phyloP scores from a whole-genome alignment of 2,329 filamentous ascomycete genomes.

The Elsinoe necatrix region DNA sequence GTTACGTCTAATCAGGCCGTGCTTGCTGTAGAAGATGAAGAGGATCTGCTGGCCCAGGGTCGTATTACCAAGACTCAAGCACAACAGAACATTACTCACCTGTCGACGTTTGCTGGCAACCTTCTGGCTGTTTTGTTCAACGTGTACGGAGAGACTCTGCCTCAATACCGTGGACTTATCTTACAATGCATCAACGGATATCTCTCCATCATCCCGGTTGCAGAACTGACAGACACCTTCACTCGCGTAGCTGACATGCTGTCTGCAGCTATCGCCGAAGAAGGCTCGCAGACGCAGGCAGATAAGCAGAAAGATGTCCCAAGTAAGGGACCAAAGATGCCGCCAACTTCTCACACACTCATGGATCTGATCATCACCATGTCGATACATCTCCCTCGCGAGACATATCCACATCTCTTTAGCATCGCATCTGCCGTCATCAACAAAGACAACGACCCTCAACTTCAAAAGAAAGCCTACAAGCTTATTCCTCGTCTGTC shows the following conservation, averaged over 20 bases:
- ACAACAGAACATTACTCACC: slow-evolving; percentile 69
- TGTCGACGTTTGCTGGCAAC: slow-evolving; percentile 73
- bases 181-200: slow-evolving; percentile 92
- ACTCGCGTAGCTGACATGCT: slow-evolving; percentile 78
- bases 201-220: slow-evolving; percentile 58
- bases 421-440: slow-evolving; percentile 77
- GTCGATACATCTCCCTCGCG: slow-evolving; percentile 80
- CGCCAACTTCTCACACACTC: slow-evolving; percentile 84
- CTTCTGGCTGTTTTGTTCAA: slow-evolving; percentile 97
- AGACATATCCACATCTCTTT: slow-evolving; percentile 79
- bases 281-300: slow-evolving; percentile 54
- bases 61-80: slow-evolving; percentile 68
- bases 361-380: slow-evolving; percentile 97
- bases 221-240: slow-evolving; percentile 81
- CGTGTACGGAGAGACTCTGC: slow-evolving; percentile 92
- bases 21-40: slow-evolving; percentile 56
- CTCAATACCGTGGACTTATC: slow-evolving; percentile 83
- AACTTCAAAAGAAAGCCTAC: slow-evolving; percentile 98
- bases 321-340: slow-evolving; percentile 54
- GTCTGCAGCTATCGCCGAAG: slow-evolving; percentile 56
- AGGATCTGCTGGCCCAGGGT: slow-evolving; percentile 68
- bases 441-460: slow-evolving; percentile 71
- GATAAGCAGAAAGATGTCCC: slow-evolving; percentile 48
- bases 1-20: slow-evolving; percentile 89
- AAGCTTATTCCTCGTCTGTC: slow-evolving; percentile 90